Evolutionary conservation across 768 basidiomycete genomes (phyloP), one percentile per base, ranked within the genome.

Genomic region (Kwoniella pini): DNA sequence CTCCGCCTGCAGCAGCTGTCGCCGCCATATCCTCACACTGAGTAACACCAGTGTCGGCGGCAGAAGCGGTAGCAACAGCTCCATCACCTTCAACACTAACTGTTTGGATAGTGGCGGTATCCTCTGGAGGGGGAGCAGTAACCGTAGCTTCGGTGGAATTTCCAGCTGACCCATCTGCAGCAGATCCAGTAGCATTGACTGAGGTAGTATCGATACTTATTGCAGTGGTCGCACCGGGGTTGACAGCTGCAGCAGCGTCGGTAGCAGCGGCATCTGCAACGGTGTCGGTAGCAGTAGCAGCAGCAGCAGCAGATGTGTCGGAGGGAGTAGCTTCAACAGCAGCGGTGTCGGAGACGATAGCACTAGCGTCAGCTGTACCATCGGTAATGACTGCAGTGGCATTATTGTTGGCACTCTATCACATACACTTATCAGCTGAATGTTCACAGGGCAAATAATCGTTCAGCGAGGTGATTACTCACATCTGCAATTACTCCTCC

Each of bases 81-180:
- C 45, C 22, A 46, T 46, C 45, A 26, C 40, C 40, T 43, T 43
- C 40, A 6, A 43, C 40, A 19, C 40, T 43, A n/a, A 43, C 40
- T 5, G 40, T 43, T n/a, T 43, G 40, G 40, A 43, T 43, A 19
- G 33, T 7, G 22, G 66, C 63, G 10, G 64, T 65, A 33, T 56
- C 65, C 21, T 67, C 68, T 28, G 63, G 54, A 21, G 59, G 43
- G 30, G n/a, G n/a, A n/a, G n/a, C n/a, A n/a, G n/a, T n/a, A n/a
- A n/a, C n/a, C n/a, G n/a, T n/a, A n/a, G n/a, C n/a, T n/a, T n/a
- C n/a, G n/a, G n/a, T n/a, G n/a, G n/a, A n/a, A n/a, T n/a, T n/a
- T n/a, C n/a, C n/a, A 27, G 66, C 63, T 15, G 64, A 63, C 33
- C 59, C 65, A 22, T 67, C 68, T 28, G 63, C 57, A 21, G 59